Conservation (phyloP, 73 alveolate species). For the Paramecium octaurelia region DNA sequence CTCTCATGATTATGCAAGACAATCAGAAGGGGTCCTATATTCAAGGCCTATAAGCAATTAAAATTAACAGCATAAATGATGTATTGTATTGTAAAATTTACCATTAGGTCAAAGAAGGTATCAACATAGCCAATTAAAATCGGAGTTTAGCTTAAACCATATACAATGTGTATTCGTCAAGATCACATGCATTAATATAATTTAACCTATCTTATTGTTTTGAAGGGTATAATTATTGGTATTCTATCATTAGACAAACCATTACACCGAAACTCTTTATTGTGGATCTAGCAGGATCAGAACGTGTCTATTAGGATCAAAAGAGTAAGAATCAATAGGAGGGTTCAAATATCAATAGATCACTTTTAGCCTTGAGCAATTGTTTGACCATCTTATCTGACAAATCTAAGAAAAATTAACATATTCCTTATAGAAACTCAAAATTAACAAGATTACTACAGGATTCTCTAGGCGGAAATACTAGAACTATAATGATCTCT, state of each 20-base stretch:
- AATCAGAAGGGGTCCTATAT: constrained; percentile 72
- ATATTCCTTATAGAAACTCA: constrained; percentile 96
- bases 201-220: not conserved
- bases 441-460: constrained; percentile 91
- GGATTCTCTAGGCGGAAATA: constrained; percentile 94
- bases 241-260: not conserved
- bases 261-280: constrained; percentile 74
- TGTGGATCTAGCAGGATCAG: constrained; percentile 97
- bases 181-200: constrained; percentile 41
- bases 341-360: constrained; percentile 92
- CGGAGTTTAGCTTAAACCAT: constrained; percentile 4
- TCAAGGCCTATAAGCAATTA: constrained; percentile 30
- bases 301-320: constrained; percentile 75
- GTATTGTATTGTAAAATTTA: not conserved
- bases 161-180: constrained; percentile 2
- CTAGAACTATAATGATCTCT: constrained; percentile 93
- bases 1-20: constrained; percentile 78
- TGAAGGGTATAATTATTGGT: not conserved
- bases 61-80: not conserved
- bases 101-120: not conserved
- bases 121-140: not conserved
- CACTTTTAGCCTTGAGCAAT: constrained; percentile 92
- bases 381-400: constrained; percentile 90
- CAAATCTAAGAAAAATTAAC: constrained; percentile 67
- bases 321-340: constrained; percentile 81